Evolutionary conservation across 1,284 basidiomycete species (phyloP), one percentile per base, ranked within the genome.

Genomic region (Somion occarium): DNA sequence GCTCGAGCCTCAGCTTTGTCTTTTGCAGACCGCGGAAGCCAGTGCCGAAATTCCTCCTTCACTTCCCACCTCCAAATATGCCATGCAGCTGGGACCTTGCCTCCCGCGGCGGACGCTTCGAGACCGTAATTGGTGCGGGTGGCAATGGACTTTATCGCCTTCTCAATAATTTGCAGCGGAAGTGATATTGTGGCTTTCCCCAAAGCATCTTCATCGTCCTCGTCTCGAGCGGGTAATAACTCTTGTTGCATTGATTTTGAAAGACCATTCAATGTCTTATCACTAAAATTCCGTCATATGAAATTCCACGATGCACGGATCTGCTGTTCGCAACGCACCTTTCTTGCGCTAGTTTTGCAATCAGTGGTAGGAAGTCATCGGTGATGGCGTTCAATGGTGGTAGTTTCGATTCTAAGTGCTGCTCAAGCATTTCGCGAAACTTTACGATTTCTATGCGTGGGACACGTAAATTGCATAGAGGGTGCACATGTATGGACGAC

Each of bases 1-100:
- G 76, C 67, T 57, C 91, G 76, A n/a, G 67, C 67, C 27, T 83
- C 76, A 1, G 79, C 78, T 64, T 80, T 89, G 53, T 90, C 87
- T 52, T 74, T 72, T 5, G 76, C 74, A 59, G 78, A 80, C 61
- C 81, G 84, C 0, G 91, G 91, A 26, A 94, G 67, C 80, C 86
- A 86, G 44, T 79, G 72, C 46, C 70, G 65, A 56, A 75, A 70
- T 20, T 73, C 59, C 13, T 82, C 75, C 57, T 77, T 83, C 5
- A 88, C 83, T 63, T 95, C 92, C 92, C 92, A 94, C 54, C 92
- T 75, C 91, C 91, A 95, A n/a, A 90, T 70, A 57, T 81, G 85
- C 27, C 89, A 66, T 19, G 74, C 67, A 3, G 83, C 78, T 9
- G 85, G 80, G 15, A 73, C 60, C 61, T 77, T 87, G 48, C 70